phyloP scores from a whole-genome alignment of 352 stramenopile species.

The Pythium aphanidermatum region DNA sequence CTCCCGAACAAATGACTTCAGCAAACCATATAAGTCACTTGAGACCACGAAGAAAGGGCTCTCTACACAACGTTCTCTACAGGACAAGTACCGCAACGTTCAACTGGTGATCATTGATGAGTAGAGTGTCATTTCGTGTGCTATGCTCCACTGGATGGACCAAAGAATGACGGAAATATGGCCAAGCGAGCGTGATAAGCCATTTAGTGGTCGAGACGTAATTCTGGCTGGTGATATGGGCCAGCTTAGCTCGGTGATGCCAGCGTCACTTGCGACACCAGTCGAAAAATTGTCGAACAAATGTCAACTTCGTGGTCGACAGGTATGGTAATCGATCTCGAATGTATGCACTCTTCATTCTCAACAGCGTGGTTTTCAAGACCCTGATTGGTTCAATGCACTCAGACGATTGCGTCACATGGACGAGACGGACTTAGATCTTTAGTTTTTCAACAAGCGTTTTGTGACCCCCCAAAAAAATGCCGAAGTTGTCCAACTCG shows the following conservation, averaged over 20 bases:
- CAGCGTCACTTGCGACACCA: conserved; percentile 1
- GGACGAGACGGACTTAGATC: neutral
- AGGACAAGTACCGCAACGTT: conserved; percentile 1
- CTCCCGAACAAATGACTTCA: conserved; percentile 3
- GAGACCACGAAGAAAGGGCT: neutral
- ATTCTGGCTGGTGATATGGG: conserved; percentile 9
- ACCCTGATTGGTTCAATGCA: conserved; percentile 3
- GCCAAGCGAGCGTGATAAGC: neutral
- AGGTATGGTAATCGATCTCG: neutral
- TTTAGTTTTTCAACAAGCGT: conserved; percentile 1
- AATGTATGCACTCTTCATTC: neutral
- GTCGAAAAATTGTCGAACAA: neutral
- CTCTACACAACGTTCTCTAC: neutral
- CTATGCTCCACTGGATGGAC: conserved; percentile 12
- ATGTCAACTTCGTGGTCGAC: neutral
- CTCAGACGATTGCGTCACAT: neutral
- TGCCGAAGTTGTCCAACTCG: neutral
- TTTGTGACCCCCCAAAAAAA: neutral
- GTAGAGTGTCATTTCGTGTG: conserved; percentile 11
- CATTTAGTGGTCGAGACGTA: conserved; percentile 7
- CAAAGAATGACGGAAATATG: conserved; percentile 6
- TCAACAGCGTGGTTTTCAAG: neutral
- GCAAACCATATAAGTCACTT: neutral
- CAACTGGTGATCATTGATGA: conserved; percentile 12
- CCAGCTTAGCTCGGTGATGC: neutral